A percentile compares a stretch with the other conserved stretches of the same genome.
Evolutionary conservation across 805 yeast genomes (phyloP).

Genomic region (Saturnispora zaruensis): DNA sequence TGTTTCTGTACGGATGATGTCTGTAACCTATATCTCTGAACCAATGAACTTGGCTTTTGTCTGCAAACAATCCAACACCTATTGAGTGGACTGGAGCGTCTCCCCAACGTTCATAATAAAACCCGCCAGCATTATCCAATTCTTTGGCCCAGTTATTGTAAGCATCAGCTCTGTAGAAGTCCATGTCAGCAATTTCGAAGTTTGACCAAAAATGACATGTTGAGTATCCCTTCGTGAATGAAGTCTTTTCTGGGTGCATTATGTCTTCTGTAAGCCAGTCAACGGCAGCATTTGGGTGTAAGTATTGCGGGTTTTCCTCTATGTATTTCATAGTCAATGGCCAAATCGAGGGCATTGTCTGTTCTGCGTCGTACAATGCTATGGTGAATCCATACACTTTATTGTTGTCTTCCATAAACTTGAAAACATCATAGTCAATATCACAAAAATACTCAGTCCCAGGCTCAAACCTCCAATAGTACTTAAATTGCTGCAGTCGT

Average conservation of each 20-base stretch:
- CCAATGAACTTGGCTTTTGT: slow-evolving; percentile 68
- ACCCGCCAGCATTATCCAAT: slow-evolving; percentile 66
- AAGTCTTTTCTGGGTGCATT: slow-evolving; percentile 40
- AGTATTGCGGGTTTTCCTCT: slow-evolving; percentile 45
- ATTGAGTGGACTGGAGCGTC: slow-evolving; percentile 86
- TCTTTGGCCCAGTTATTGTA: slow-evolving; percentile 55
- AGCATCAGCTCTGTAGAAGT: slow-evolving; percentile 63
- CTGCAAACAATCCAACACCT: slow-evolving; percentile 65
- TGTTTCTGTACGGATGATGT: slow-evolving; percentile 68
- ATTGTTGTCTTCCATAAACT: slow-evolving; percentile 55
- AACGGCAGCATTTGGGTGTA: slow-evolving; percentile 46
- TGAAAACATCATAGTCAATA: slow-evolving; percentile 69
- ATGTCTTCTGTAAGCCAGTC: slow-evolving; percentile 44
- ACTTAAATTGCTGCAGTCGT: slow-evolving; percentile 49
- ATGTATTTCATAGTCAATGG: slow-evolving; percentile 57
- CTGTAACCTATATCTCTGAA: slow-evolving; percentile 76
- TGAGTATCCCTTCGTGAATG: slow-evolving; percentile 37
- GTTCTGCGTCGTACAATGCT: slow-evolving; percentile 60
- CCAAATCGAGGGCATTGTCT: slow-evolving; percentile 57
- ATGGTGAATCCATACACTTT: slow-evolving; percentile 71
- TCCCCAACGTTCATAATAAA: slow-evolving; percentile 89
- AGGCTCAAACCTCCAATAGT: slow-evolving; percentile 82
- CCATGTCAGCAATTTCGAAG: slow-evolving; percentile 80
- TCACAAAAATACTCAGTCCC: slow-evolving; percentile 57
- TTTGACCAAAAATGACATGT: slow-evolving; percentile 86